Conservation (phyloP, 78 protist species). For the Monocercomonoides exilis region DNA sequence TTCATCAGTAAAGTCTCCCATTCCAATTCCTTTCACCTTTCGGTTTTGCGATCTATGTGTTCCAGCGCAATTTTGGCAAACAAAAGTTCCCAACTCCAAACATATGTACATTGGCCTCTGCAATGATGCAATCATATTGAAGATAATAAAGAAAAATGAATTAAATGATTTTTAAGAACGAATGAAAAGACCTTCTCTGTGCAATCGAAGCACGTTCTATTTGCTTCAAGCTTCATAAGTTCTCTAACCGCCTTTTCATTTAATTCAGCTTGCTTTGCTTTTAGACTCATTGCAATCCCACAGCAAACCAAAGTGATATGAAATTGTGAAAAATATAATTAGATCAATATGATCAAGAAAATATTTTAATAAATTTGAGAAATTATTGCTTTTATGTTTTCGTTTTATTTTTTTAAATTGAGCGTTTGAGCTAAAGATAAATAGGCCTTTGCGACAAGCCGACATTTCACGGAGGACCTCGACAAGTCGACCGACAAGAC, state of each 20-base stretch:
- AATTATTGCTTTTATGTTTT: too few species aligned
- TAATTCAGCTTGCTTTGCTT: background rate
- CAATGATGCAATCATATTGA: too few species aligned
- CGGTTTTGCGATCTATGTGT: background rate
- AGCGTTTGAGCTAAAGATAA: too few species aligned
- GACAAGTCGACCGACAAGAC: too few species aligned
- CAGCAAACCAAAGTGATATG: too few species aligned
- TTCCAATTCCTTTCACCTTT: constrained; percentile 1
- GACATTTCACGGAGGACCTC: too few species aligned
- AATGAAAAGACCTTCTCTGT: background rate
- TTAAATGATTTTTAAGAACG: background rate
- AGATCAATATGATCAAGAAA: too few species aligned
- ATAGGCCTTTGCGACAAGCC: too few species aligned
- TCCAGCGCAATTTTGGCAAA: constrained; percentile 5
- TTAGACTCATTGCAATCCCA: too few species aligned
- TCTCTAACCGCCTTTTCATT: background rate
- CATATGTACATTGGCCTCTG: constrained; percentile 1
- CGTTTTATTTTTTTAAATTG: too few species aligned
- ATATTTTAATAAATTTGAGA: too few species aligned
- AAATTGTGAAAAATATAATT: too few species aligned
- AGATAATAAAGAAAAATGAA: background rate
- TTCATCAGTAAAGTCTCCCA: background rate
- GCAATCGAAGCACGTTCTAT: background rate
- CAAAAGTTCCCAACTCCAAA: background rate
- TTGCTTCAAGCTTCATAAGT: background rate